Evolutionary conservation across 345 rosid genomes (phyloP), one percentile per base, ranked within the genome.

Genomic region (Rhodamnia argentea): DNA sequence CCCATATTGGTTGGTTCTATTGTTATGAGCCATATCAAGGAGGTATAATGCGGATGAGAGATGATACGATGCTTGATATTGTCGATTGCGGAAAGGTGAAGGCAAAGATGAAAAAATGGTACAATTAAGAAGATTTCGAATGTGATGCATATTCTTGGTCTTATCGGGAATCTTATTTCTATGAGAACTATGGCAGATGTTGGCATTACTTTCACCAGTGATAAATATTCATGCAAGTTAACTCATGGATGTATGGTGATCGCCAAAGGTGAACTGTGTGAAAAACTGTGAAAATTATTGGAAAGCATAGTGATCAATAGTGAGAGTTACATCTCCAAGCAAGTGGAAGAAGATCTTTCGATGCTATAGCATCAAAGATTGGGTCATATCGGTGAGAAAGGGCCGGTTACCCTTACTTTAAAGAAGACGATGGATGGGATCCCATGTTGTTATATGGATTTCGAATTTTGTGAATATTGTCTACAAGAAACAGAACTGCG

Each of bases 401-500:
- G 22, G 47, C 10, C 29, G 18, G 26, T 29, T 40, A 29, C 10
- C 22, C 24, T 74, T 29, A 74, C 44, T 12, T 74, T 22, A 74
- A 74, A 74, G 5, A 23, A 56, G n/a, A 56, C 23, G n/a, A 2
- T 23, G 12, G 59, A 56, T 23, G n/a, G n/a, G 10, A 56, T 56
- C 26, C n/a, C n/a, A 56, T 3, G n/a, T 4, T 56, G 0, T 23
- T 56, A 2, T 23, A 56, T 56, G 13, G n/a, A 12, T 56, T 56
- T 23, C 1, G 13, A 26, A 56, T 23, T 56, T 56, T 23, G 59
- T 56, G n/a, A 56, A 10, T 26, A 56, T 56, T 56, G 13, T 23
- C 2, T 56, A 1, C 13, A 56, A 0, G 11, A 56, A 23, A 56
- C 5, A 56, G 1, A 56, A 56, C 9, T 0, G 3, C 0, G 13